phyloP scores from a whole-genome alignment of 345 rosid species.

The Lumnitzera littorea region DNA sequence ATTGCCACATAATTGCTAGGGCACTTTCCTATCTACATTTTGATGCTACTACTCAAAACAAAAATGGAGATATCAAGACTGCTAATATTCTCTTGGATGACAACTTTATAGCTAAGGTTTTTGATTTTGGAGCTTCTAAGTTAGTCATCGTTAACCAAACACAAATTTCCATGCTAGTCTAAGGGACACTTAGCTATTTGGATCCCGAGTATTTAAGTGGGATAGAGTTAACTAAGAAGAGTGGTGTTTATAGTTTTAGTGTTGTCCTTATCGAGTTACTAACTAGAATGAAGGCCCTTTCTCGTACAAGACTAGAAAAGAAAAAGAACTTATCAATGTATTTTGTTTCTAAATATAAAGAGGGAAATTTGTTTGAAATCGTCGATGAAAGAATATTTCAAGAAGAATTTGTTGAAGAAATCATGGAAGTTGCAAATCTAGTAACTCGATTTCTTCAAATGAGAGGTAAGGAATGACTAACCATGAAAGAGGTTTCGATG shows the following conservation, averaged over 20 bases:
- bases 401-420: not conserved
- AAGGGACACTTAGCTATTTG: not conserved
- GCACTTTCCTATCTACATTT: not conserved
- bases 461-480: not conserved
- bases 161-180: not conserved
- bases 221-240: not conserved
- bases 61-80: not conserved
- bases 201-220: not conserved
- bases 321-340: not conserved
- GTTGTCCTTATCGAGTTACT: not conserved
- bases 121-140: conserved; percentile 1
- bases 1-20: not conserved
- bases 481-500: not conserved
- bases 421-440: not conserved
- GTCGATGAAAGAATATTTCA: not conserved
- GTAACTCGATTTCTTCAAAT: not conserved
- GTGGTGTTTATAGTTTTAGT: conserved; percentile 1
- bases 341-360: not conserved
- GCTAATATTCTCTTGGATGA: conserved; percentile 2
- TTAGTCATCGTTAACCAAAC: not conserved
- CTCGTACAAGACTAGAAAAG: not conserved
- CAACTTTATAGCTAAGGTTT: not conserved
- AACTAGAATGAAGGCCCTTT: not conserved
- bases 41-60: not conserved
- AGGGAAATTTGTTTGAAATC: not conserved